A percentile compares a stretch with the other conserved stretches of the same genome.
phyloP scores from a whole-genome alignment of 495 filamentous ascomycete species.

The Apiosordaria backusii region DNA sequence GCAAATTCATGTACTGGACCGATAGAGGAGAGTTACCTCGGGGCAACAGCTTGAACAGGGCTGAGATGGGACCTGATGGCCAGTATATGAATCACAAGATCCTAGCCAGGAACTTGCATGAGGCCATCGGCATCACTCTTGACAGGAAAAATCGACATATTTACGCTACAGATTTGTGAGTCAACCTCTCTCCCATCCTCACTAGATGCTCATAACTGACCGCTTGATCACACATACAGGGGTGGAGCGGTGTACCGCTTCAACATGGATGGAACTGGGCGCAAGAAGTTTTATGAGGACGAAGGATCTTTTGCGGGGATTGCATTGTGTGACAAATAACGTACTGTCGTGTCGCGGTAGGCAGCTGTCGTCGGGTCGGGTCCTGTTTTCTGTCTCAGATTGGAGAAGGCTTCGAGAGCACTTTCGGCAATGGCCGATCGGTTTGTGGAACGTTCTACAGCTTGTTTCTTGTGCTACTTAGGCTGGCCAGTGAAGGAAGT shows the following conservation, averaged over 20 bases:
- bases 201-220: background rate
- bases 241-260: slow-evolving; percentile 47
- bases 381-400: slow-evolving; percentile 3
- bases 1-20: slow-evolving; percentile 49
- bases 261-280: slow-evolving; percentile 41
- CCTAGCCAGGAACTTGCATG: slow-evolving; percentile 42
- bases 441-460: slow-evolving; percentile 4
- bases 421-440: slow-evolving; percentile 11
- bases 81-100: slow-evolving; percentile 12
- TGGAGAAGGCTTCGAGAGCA: background rate
- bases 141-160: slow-evolving; percentile 19
- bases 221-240: slow-evolving; percentile 7
- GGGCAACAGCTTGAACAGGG: slow-evolving; percentile 45
- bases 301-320: slow-evolving; percentile 29
- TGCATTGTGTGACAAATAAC: slow-evolving; percentile 20
- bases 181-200: background rate
- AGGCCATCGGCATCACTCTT: slow-evolving; percentile 48
- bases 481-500: background rate
- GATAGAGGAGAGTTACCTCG: slow-evolving; percentile 51
- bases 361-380: background rate
- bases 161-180: slow-evolving; percentile 44
- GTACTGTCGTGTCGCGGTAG: background rate
- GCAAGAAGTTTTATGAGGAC: slow-evolving; percentile 32
- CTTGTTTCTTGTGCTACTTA: slow-evolving; percentile 6
- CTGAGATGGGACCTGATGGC: slow-evolving; percentile 1